phyloP scores from a whole-genome alignment of 2,329 filamentous ascomycete species.

The Claviceps humidiphila region DNA sequence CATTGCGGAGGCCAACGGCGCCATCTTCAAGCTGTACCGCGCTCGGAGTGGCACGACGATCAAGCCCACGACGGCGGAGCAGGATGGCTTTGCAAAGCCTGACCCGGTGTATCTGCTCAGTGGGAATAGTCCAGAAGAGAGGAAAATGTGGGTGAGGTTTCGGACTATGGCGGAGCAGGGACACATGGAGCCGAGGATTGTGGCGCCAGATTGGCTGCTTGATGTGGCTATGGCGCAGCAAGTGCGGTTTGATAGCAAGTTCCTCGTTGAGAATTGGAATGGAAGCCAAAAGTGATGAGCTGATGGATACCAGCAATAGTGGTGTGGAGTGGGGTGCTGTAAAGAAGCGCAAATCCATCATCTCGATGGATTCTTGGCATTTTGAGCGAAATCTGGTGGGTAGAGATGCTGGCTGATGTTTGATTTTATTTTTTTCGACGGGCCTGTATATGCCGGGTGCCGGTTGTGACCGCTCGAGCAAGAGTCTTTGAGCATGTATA shows the following conservation, averaged over 20 bases:
- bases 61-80: conserved; percentile 49
- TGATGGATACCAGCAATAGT: background rate
- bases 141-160: conserved; percentile 67
- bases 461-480: background rate
- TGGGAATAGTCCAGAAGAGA: conserved; percentile 52
- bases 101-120: conserved; percentile 77
- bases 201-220: conserved; percentile 79
- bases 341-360: conserved; percentile 1
- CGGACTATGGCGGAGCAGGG: conserved; percentile 63
- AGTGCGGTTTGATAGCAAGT: conserved; percentile 52
- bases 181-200: conserved; percentile 68
- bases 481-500: background rate
- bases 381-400: background rate
- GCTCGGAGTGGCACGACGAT: conserved; percentile 58
- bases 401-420: background rate
- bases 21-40: conserved; percentile 64
- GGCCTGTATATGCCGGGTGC: background rate
- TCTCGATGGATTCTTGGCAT: conserved; percentile 8
- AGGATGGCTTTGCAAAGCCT: conserved; percentile 45
- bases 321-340: background rate
- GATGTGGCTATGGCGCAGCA: conserved; percentile 82
- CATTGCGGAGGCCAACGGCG: conserved; percentile 82
- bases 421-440: too few species aligned
- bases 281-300: conserved; percentile 10
- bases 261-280: conserved; percentile 37